Percentiles rank a stretch among this genome's conserved stretches.
These are phyloP conservation scores for Backusella parvicylindrica DNA, from an alignment of 192 early-diverging fungal genomes.

Conservation along the genomic window DNA sequence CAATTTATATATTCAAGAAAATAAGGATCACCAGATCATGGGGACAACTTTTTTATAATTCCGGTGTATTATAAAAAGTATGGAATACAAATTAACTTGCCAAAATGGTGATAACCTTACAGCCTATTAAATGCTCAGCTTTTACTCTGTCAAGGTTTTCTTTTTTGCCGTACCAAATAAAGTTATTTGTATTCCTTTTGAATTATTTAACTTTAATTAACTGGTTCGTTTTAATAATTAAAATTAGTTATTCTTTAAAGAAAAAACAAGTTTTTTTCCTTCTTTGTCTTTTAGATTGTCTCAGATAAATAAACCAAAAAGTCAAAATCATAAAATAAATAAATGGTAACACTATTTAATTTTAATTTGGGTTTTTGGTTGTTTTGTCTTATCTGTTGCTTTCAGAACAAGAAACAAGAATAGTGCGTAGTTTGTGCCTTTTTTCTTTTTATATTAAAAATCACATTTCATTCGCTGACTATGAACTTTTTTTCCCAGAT, in stretches of 20 bases:
- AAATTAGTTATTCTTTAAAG: not conserved
- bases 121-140: not conserved
- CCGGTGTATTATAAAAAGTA: not conserved
- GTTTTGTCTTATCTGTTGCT: not conserved
- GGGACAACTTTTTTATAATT: not conserved
- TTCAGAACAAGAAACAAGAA: not conserved
- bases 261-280: not conserved
- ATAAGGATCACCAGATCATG: not conserved
- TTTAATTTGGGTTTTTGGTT: not conserved
- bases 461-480: not conserved
- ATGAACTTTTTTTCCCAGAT: not conserved
- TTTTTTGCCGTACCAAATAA: not conserved
- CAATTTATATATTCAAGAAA: conserved; percentile 3
- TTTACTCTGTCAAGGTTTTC: not conserved
- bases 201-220: not conserved
- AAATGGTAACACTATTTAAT: not conserved
- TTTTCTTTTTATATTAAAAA: not conserved
- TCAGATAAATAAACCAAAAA: not conserved
- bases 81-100: not conserved
- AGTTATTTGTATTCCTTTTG: not conserved
- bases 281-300: not conserved
- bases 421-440: not conserved
- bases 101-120: not conserved
- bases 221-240: not conserved
- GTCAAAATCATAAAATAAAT: not conserved